Evolutionary conservation across 495 filamentous ascomycete genomes (phyloP).

Genomic region (Trichoderma asperelloides): DNA sequence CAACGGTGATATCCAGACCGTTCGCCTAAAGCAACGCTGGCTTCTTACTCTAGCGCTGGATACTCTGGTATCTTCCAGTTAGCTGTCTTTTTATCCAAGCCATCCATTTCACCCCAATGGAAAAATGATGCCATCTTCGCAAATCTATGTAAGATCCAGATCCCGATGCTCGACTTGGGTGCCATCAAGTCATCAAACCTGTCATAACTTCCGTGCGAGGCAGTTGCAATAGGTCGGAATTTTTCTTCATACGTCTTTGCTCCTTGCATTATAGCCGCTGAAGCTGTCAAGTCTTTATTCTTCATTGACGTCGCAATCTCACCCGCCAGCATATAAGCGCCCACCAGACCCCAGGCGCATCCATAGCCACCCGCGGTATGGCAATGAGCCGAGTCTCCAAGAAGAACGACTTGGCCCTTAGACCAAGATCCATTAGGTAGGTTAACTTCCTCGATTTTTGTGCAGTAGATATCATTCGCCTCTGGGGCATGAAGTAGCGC

Average conservation of each 20-base stretch:
- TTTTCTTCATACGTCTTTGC: constrained; percentile 16
- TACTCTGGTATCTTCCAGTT: neutral
- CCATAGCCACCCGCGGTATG: constrained; percentile 40
- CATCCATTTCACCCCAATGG: constrained; percentile 11
- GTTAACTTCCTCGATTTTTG: constrained; percentile 32
- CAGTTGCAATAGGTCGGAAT: constrained; percentile 15
- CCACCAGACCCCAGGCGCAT: constrained; percentile 33
- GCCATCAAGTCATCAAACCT: neutral
- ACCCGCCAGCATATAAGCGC: constrained; percentile 44
- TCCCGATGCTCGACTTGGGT: constrained; percentile 12
- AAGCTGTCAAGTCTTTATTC: constrained; percentile 6
- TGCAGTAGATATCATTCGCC: constrained; percentile 41
- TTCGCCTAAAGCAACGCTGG: neutral
- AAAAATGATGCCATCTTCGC: neutral
- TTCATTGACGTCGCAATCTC: constrained; percentile 34
- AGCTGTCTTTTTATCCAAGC: neutral
- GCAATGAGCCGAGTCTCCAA: constrained; percentile 50
- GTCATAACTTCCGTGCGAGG: constrained; percentile 10
- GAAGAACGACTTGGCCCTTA: constrained; percentile 35
- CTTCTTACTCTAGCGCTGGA: neutral
- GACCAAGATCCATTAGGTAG: constrained; percentile 29
- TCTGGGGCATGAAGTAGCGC: constrained; percentile 21
- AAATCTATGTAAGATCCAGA: constrained; percentile 11
- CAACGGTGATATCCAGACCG: neutral
- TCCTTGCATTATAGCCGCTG: constrained; percentile 13